Evolutionary conservation across 805 yeast genomes (phyloP).

Genomic region (Dipodascus albidus): DNA sequence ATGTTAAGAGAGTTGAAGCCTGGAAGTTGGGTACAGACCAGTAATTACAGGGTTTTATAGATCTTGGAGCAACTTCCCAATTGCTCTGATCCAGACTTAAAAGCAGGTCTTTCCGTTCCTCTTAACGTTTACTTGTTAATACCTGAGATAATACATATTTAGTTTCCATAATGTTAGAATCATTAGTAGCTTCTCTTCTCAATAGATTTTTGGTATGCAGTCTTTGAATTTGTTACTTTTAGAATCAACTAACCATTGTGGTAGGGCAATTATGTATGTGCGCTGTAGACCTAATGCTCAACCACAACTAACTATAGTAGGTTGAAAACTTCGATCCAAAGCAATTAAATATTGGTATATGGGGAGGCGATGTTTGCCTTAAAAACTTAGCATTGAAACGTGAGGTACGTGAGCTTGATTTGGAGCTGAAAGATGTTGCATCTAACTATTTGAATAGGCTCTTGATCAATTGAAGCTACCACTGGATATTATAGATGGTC

Average conservation of each 20-base stretch:
- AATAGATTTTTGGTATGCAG: slow-evolving; percentile 28
- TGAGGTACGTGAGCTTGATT: slow-evolving; percentile 33
- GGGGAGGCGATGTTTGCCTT: slow-evolving; percentile 94
- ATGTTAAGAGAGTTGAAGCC: no score
- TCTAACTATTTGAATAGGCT: slow-evolving; percentile 29
- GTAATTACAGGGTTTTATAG: background rate
- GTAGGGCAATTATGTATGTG: slow-evolving; percentile 3
- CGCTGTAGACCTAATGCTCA: background rate
- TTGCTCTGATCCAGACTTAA: background rate
- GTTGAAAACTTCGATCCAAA: slow-evolving; percentile 87
- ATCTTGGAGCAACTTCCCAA: no score
- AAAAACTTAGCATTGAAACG: slow-evolving; percentile 66
- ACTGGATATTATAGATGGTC: slow-evolving; percentile 77
- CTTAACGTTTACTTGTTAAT: no score
- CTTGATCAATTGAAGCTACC: slow-evolving; percentile 80
- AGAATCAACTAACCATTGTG: slow-evolving; percentile 17
- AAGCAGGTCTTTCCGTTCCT: no score
- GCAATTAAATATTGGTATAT: slow-evolving; percentile 88
- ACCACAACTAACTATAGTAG: slow-evolving; percentile 7
- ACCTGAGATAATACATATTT: no score
- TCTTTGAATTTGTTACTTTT: slow-evolving; percentile 3
- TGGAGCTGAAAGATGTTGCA: background rate
- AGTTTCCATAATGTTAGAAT: slow-evolving; percentile 30
- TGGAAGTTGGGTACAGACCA: background rate
- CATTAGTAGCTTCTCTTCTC: slow-evolving; percentile 31